phyloP scores from a whole-genome alignment of 1,284 basidiomycete species.

The Microbotryum scabiosae region DNA sequence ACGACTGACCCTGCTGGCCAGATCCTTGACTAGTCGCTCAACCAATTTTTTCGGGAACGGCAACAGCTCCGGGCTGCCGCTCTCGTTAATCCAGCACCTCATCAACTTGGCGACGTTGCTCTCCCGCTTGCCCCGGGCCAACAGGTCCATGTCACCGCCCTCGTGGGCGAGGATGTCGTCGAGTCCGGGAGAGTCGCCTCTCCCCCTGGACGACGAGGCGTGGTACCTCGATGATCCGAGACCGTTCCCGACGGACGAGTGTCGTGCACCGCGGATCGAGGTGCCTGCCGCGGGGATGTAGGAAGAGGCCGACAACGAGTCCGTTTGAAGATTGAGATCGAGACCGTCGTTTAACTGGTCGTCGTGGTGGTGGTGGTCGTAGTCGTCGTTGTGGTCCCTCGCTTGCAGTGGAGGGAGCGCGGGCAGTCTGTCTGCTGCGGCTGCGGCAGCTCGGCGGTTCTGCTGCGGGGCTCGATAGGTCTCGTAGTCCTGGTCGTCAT shows the following conservation, averaged over 20 bases:
- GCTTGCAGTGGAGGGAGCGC: too few relatives aligned
- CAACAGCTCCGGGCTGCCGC: slow-evolving; percentile 25
- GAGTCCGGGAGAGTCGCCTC: slow-evolving; percentile 15
- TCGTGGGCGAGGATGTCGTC: slow-evolving; percentile 19
- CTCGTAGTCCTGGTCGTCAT: too few relatives aligned
- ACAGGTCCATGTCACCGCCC: neutral
- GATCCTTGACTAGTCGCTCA: slow-evolving; percentile 15
- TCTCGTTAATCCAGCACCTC: slow-evolving; percentile 25
- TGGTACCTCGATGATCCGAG: neutral
- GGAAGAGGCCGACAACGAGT: too few relatives aligned
- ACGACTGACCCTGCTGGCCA: slow-evolving; percentile 16
- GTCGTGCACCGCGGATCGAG: slow-evolving; percentile 5
- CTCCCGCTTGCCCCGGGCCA: neutral
- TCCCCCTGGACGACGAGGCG: neutral
- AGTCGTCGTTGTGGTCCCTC: too few relatives aligned
- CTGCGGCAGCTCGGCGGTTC: too few relatives aligned
- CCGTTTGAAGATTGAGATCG: too few relatives aligned
- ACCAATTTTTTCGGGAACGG: slow-evolving; percentile 20
- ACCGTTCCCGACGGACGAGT: slow-evolving; percentile 1
- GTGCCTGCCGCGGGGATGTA: slow-evolving; percentile 7
- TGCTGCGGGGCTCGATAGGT: too few relatives aligned
- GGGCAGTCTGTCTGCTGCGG: too few relatives aligned
- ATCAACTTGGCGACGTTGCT: slow-evolving; percentile 16
- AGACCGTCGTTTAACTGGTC: too few relatives aligned
- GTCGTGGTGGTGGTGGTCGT: too few relatives aligned